Base-by-base conservation (phyloP, 129 eudicot species). In the Flaveria linearis region DNA sequence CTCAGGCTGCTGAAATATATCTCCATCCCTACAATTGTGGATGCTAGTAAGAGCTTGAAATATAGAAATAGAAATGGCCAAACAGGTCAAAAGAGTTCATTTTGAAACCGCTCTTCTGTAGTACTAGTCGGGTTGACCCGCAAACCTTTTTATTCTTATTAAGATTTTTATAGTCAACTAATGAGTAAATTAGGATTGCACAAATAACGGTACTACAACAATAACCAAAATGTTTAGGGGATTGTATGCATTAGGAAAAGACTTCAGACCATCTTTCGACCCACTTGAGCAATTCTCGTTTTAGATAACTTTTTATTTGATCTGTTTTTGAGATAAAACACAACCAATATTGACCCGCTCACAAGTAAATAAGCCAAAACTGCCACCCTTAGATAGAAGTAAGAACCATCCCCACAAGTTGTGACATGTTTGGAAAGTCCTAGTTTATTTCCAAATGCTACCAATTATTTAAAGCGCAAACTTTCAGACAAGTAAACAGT, bases 1-100 rank as follows among this genome's bases (percentile, higher is more conserved):
- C 77, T 94, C 98, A 68, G 98, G 98, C 84, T 84, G 93, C 85
- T 93, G 98, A 87, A 84, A 91, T 77, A 82, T 42, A 84, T 84
- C 89, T 69, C 86, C 82, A 63, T 49, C 76, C 83, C 96, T 94
- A 83, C 72, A 73, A 57, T 65, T 49, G 67, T 14, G 63, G 47
- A 72, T 45, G 58, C 51, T 41, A 45, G 79, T 50, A 81, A 73
- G 7, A 63, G 70, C 51, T 69, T 73, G 56, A 52, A 26, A 51
- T 18, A 46, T 58, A 22, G 4, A 57, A 4, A 16, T 9, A 43
- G 9, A 41, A 36, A 36, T 18, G 55, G 55, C 36, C 12, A 30
- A 30, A 30, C 36, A 30, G 36, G 36, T 4, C 36, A 51, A 43
- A 43, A 12, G 23, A 7, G 5, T 33, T 64, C 47, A 33, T 4